Percentiles rank a stretch among this genome's conserved stretches.
Evolutionary conservation across 1,139 yeast genomes (phyloP).

Genomic region (Spencermartinsiella ligniputridi): DNA sequence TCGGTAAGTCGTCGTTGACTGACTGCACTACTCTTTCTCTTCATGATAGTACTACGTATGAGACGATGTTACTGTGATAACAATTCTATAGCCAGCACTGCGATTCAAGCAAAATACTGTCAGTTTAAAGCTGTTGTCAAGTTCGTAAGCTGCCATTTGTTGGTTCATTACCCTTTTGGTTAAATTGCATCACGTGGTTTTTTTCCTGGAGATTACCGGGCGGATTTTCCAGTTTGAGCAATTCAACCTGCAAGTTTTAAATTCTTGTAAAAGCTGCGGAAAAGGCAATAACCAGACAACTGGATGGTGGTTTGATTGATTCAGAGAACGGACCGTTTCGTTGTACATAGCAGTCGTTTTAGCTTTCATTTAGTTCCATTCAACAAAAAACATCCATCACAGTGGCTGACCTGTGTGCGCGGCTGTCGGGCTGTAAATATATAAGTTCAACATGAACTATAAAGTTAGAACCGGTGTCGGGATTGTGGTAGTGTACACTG

Average conservation of each 20-base stretch:
- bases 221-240: neutral
- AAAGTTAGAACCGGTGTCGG: slow-evolving; percentile 46
- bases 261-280: neutral
- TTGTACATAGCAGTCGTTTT: too few species aligned
- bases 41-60: too few species aligned
- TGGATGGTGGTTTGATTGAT: too few species aligned
- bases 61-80: too few species aligned
- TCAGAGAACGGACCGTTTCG: too few species aligned
- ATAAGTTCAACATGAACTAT: neutral
- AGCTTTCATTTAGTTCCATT: neutral
- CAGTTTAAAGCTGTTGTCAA: too few species aligned
- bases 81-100: too few species aligned
- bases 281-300: too few species aligned
- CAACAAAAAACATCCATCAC: neutral
- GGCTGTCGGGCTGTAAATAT: too few species aligned
- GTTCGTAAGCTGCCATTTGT: neutral
- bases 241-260: neutral
- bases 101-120: too few species aligned
- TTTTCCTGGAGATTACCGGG: neutral
- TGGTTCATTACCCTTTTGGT: neutral
- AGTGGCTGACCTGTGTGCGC: too few species aligned
- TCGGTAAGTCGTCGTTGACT: slow-evolving; percentile 11
- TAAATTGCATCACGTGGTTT: slow-evolving; percentile 12
- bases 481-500: slow-evolving; percentile 57
- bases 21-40: slow-evolving; percentile 1